These are phyloP conservation scores for Mycena albidolilacea DNA, from an alignment of 768 basidiomycete genomes.

Conservation along the genomic window DNA sequence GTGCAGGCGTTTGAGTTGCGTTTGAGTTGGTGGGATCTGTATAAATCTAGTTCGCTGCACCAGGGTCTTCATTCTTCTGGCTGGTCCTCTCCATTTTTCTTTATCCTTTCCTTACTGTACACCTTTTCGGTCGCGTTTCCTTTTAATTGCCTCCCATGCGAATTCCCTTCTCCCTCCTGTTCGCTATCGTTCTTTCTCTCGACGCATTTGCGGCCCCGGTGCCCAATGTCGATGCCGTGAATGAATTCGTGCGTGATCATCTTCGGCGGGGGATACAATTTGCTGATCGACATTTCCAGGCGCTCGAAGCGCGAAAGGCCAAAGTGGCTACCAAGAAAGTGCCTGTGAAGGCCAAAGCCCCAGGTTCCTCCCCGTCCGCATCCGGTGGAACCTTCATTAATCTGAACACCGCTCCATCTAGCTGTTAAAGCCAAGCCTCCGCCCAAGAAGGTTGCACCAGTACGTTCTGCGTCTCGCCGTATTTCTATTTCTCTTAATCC, in stretches of 20 bases:
- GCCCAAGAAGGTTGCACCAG: conserved; percentile 8
- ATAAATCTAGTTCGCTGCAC: neutral
- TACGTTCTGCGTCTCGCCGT: neutral
- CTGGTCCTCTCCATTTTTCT: conserved; percentile 5
- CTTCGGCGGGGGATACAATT: neutral
- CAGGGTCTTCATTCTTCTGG: conserved; percentile 13
- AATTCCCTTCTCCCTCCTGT: neutral
- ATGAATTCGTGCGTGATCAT: conserved; percentile 5
- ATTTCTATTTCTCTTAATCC: neutral
- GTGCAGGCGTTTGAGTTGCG: neutral
- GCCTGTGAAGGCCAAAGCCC: conserved; percentile 12
- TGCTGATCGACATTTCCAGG: neutral
- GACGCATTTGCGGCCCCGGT: conserved; percentile 14
- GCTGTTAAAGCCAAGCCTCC: conserved; percentile 4
- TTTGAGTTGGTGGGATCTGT: no score
- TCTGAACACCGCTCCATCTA: neutral
- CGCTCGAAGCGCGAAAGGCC: conserved; percentile 15
- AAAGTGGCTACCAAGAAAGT: conserved; percentile 8
- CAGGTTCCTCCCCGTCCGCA: conserved; percentile 6
- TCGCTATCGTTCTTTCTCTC: neutral
- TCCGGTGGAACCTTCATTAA: neutral
- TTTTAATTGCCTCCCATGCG: neutral
- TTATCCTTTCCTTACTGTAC: neutral
- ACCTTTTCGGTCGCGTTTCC: neutral
- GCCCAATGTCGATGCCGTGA: conserved; percentile 8